Base-by-base conservation (phyloP, 345 rosid genomes). In the Bretschneidera sinensis region DNA sequence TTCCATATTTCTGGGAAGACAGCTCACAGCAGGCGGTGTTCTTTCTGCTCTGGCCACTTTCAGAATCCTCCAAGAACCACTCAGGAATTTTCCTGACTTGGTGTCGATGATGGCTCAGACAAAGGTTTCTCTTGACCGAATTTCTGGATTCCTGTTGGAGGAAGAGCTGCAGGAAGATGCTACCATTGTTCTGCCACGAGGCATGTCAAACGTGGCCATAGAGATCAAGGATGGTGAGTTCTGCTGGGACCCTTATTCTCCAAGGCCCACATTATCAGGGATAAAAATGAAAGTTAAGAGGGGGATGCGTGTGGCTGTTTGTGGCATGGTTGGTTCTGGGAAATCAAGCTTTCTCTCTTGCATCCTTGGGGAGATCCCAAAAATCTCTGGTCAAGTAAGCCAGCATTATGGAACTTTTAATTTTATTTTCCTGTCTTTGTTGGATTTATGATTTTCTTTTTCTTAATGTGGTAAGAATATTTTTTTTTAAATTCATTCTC, bases 81-180 rank as follows among this genome's bases (percentile, higher is more conserved):
- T 95, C 24, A 83, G 99, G 79, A 95, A 91, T 80, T 95, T 91
- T 73, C 99, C 99, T 45, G 99, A 95, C 68, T 71, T 95, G 70
- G 96, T 95, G 23, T 95, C 99, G 33, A 95, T 95, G 99, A 95
- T 91, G 95, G 97, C 99, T 24, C 99, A 95, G 78, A 95, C 97
- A 43, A 95, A 91, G 75, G 97, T 95, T 48, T 95, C 99, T 64
- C 97, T 95, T 60, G 99, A 95, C 80, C 79, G 99, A 76, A 81
- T 95, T 68, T 86, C 99, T 50, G 96, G 96, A 61, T 95, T 91
- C 89, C 82, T 95, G 68, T 89, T 62, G 75, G 99, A 95, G 66
- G 99, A 95, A 76, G 96, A 91, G 62, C 82, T 95, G 62, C 97
- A 81, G 67, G 99, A 80, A 72, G 99, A 88, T 77, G 99, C 99